These are phyloP conservation scores for Forsythia viridissima DNA, from an alignment of 257 asterid species.

Conservation along the genomic window DNA sequence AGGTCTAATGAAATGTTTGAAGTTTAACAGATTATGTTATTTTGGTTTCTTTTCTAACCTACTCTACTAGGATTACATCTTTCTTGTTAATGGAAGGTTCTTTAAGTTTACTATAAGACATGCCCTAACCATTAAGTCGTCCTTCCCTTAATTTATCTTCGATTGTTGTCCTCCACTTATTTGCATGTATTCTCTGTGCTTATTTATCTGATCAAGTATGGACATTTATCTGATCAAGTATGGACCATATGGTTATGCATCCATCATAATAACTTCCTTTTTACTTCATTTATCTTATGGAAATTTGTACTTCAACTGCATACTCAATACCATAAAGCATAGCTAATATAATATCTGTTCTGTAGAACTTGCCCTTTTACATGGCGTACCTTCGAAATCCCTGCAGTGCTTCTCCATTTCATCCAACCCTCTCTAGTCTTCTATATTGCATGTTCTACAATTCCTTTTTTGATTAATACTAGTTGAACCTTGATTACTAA, in stretches of 20 bases:
- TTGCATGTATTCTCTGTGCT: too few species aligned
- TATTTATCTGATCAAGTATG: background rate
- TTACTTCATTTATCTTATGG: background rate
- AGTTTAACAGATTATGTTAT: background rate
- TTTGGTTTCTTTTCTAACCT: background rate
- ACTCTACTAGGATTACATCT: background rate
- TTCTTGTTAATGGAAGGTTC: background rate
- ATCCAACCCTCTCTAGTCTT: background rate
- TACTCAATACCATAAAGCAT: background rate
- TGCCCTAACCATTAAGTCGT: background rate
- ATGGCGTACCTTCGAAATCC: background rate
- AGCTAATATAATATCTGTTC: background rate
- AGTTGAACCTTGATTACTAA: background rate
- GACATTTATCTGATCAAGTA: background rate
- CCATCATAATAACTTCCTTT: background rate
- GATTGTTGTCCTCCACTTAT: too few species aligned
- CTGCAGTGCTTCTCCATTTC: background rate
- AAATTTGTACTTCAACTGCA: too few species aligned
- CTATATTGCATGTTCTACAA: background rate
- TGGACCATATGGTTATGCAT: background rate
- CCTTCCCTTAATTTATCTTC: background rate
- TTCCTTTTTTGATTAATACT: background rate
- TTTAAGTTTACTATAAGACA: background rate
- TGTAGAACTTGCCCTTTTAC: background rate
- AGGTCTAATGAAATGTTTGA: conserved; percentile 1